phyloP scores from a whole-genome alignment of 768 basidiomycete genomes.

The Sporobolomyces phaffii region DNA sequence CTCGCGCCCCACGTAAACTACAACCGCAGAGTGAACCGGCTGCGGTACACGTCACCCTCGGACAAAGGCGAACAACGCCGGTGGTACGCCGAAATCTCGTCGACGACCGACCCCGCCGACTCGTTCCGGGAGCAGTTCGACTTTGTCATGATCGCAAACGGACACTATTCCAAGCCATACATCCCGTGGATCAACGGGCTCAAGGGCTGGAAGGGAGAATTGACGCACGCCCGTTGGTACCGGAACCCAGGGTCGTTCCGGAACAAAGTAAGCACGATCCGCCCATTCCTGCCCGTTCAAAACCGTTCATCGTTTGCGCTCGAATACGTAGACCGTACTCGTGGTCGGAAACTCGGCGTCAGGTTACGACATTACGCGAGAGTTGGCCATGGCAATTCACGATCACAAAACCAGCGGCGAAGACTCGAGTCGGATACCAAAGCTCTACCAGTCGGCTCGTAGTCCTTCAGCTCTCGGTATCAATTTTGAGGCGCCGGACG shows the following conservation, averaged over 20 bases:
- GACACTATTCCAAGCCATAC: constrained; percentile 45
- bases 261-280: constrained; percentile 35
- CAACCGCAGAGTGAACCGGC: constrained; percentile 21
- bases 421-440: neutral
- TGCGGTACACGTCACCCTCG: constrained; percentile 8
- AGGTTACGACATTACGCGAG: constrained; percentile 47
- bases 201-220: constrained; percentile 42
- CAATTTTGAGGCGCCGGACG: constrained; percentile 37
- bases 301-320: neutral
- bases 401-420: neutral
- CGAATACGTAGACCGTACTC: constrained; percentile 42
- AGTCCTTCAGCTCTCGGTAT: constrained; percentile 28
- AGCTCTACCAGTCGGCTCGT: constrained; percentile 38
- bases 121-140: constrained; percentile 41
- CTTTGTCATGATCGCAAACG: constrained; percentile 45
- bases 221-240: constrained; percentile 47
- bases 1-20: constrained; percentile 26
- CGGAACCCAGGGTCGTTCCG: constrained; percentile 41
- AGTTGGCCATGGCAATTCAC: constrained; percentile 35
- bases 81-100: constrained; percentile 17
- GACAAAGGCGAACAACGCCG: constrained; percentile 1
- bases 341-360: constrained; percentile 49
- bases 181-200: constrained; percentile 45
- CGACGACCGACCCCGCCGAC: neutral
- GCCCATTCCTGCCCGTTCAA: neutral